Base-by-base conservation (phyloP, 148 eudicot species). In the Simmondsia chinensis region DNA sequence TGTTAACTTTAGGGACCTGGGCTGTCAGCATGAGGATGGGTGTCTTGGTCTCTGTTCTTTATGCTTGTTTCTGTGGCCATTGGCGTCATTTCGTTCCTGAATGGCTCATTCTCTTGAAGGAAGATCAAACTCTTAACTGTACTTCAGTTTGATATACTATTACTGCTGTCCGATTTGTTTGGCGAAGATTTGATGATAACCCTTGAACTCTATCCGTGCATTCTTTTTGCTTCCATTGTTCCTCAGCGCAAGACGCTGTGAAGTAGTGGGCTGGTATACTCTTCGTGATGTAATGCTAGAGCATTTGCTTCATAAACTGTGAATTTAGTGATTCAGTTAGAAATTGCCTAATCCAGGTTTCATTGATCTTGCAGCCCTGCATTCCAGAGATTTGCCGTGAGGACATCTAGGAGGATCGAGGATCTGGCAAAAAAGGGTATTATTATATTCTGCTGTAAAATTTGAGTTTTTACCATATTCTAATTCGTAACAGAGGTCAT, bases 331-430 rank as follows among this genome's bases (percentile, higher is more conserved):
- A 3, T 4, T 24, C 14, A 22, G 18, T 24, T 37, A 12, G 9
- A 9, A 10, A n/a, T 0, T 12, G 13, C 13, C 46, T 46, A 37
- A 44, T 25, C 7, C 10, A 39, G 9, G 48, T 0, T 19, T 30
- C 26, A 15, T 38, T 53, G 23, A 11, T 29, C 19, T 53, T 43
- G 26, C 71, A 87, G 93, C 56, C 96, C 57, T 35, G 58, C 75
- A 2, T 87, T 87, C 64, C 96, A 87, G 44, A 65, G 84, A 41
- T 87, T 87, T 57, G 87, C 96, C 0, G 96, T 87, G 50, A 76
- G 81, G 61, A 76, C 93, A 29, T 73, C 83, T 33, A 79, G 57
- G 57, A 73, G 31, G 57, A 47, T 87, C 3, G 73, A 87, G 31
- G 71, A 71, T 19, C 2, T 76, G 8, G 63, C 87, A 9, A 66